Conservation (phyloP, 768 basidiomycete genomes). For the Russula sp. region DNA sequence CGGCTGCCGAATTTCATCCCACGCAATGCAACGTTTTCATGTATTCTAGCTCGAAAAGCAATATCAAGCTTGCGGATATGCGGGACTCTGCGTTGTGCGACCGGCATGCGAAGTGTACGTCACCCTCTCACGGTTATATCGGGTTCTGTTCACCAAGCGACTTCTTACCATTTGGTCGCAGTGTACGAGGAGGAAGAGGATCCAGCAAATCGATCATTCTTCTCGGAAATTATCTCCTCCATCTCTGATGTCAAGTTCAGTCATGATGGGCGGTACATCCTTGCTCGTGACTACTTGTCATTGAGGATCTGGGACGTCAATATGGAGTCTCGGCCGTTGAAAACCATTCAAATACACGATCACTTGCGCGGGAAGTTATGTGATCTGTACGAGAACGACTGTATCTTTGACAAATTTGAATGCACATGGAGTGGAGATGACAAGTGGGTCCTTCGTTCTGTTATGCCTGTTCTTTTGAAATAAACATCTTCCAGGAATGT, state of each 20-base stretch:
- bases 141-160: neutral
- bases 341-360: slow-evolving; percentile 98
- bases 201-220: slow-evolving; percentile 94
- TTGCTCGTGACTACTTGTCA: slow-evolving; percentile 94
- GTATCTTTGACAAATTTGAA: slow-evolving; percentile 99
- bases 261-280: slow-evolving; percentile 92
- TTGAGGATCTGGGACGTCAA: slow-evolving; percentile 99
- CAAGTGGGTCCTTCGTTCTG: slow-evolving; percentile 56
- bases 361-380: slow-evolving; percentile 96
- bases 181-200: slow-evolving; percentile 99
- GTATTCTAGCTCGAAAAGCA: slow-evolving; percentile 99
- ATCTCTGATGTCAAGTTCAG: slow-evolving; percentile 99
- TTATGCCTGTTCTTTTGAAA: neutral
- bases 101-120: slow-evolving; percentile 88
- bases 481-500: slow-evolving; percentile 62
- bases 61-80: slow-evolving; percentile 99
- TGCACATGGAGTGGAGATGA: slow-evolving; percentile 97
- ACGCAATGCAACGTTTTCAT: slow-evolving; percentile 97
- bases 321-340: slow-evolving; percentile 94
- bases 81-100: slow-evolving; percentile 96
- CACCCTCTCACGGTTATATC: neutral
- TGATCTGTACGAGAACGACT: slow-evolving; percentile 98
- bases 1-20: slow-evolving; percentile 99
- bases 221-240: slow-evolving; percentile 98
- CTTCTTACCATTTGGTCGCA: slow-evolving; percentile 30